Conservation (phyloP, 768 basidiomycete genomes). For the Floccularia luteovirens region DNA sequence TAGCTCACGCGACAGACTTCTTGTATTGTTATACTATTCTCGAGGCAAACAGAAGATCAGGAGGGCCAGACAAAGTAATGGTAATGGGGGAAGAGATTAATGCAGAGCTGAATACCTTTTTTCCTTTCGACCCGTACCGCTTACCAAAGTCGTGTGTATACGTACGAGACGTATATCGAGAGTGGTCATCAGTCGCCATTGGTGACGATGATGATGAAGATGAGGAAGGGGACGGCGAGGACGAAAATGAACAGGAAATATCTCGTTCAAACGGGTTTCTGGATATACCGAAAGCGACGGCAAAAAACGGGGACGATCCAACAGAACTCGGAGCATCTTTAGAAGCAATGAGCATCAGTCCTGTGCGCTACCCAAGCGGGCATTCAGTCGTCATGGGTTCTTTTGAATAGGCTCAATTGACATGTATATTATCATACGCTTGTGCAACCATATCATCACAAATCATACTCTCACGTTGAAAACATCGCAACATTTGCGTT, state of each 20-base stretch:
- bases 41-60: conserved; percentile 67
- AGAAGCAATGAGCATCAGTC: conserved; percentile 83
- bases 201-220: conserved; percentile 67
- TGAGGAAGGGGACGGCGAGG: conserved; percentile 43
- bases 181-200: conserved; percentile 81
- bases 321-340: conserved; percentile 59
- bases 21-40: conserved; percentile 92
- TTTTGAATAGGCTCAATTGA: too few relatives aligned
- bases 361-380: too few relatives aligned
- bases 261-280: conserved; percentile 9
- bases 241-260: conserved; percentile 15
- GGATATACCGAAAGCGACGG: conserved; percentile 12
- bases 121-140: conserved; percentile 97
- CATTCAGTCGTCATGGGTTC: too few relatives aligned
- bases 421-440: too few relatives aligned
- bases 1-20: conserved; percentile 87
- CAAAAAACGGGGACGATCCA: conserved; percentile 22
- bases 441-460: too few relatives aligned
- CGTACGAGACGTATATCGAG: conserved; percentile 80
- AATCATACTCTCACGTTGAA: too few relatives aligned
- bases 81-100: conserved; percentile 31
- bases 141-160: conserved; percentile 72
- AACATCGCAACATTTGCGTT: too few relatives aligned
- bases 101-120: conserved; percentile 85
- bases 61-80: conserved; percentile 11